Percentiles rank a stretch among this genome's conserved stretches.
These are phyloP conservation scores for Planoprotostelium fungivorum DNA, from an alignment of 78 protist species.

Conservation along the genomic window DNA sequence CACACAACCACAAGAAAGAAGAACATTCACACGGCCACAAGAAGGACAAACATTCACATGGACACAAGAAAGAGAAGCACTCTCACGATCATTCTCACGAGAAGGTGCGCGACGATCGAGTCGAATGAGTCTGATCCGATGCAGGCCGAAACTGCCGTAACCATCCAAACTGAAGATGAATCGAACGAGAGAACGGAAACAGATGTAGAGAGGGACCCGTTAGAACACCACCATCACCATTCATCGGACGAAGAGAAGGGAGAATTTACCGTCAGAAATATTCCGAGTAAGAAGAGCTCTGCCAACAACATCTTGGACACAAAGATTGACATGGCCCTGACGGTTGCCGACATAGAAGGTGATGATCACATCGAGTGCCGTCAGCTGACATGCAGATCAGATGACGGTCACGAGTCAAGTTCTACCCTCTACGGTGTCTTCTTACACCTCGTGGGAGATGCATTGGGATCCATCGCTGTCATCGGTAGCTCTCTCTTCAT, in stretches of 20 bases:
- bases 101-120: too few relatives aligned
- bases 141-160: too few relatives aligned
- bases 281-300: not conserved
- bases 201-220: not conserved
- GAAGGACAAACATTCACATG: not conserved
- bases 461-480: constrained; percentile 64
- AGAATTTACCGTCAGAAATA: not conserved
- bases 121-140: too few relatives aligned
- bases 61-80: not conserved
- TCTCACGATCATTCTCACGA: not conserved
- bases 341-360: not conserved
- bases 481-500: constrained; percentile 34
- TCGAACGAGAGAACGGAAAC: not conserved
- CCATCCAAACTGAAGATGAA: not conserved
- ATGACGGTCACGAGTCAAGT: not conserved
- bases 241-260: not conserved
- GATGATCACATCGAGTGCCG: not conserved
- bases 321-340: not conserved
- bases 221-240: too few relatives aligned
- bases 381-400: too few relatives aligned
- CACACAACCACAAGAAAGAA: not conserved
- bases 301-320: not conserved
- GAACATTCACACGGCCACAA: not conserved
- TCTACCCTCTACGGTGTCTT: constrained; percentile 34
- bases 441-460: constrained; percentile 66